Evolutionary conservation across 768 basidiomycete species (phyloP).

Genomic region (Kwoniella newhampshirensis): DNA sequence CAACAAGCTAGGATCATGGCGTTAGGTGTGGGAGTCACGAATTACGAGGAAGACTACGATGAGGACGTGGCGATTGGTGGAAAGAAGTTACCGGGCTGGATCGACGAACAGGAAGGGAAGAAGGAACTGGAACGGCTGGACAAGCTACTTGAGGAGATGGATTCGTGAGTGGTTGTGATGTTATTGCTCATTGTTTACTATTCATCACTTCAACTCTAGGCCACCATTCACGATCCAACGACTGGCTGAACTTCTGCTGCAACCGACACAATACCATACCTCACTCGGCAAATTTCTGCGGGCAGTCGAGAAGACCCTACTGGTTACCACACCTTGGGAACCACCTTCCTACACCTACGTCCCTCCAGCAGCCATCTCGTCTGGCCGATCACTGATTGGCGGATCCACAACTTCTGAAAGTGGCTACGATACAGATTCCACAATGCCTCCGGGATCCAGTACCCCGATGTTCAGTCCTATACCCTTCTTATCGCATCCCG

Average conservation of each 20-base stretch:
- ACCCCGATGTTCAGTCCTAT: conserved; percentile 54
- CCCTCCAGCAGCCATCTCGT: conserved; percentile 7
- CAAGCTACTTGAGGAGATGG: conserved; percentile 44
- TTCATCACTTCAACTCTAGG: conserved; percentile 13
- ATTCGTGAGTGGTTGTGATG: conserved; percentile 30
- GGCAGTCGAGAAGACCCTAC: conserved; percentile 50
- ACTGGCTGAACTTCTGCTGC: conserved; percentile 45
- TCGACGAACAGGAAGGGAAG: conserved; percentile 45
- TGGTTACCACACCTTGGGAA: conserved; percentile 50
- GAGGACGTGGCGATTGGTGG: conserved; percentile 53
- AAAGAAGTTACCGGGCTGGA: conserved; percentile 41
- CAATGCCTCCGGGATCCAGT: conserved; percentile 34
- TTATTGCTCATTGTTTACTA: not conserved
- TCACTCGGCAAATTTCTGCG: conserved; percentile 53
- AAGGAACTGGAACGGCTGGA: conserved; percentile 39
- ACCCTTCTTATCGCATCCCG: conserved; percentile 45
- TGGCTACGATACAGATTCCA: conserved; percentile 25
- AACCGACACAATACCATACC: conserved; percentile 39
- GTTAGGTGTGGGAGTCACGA: conserved; percentile 4
- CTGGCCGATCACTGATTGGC: too few relatives aligned
- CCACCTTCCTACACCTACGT: conserved; percentile 31
- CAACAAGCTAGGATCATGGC: conserved; percentile 6
- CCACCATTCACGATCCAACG: conserved; percentile 55
- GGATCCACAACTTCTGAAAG: conserved; percentile 13
- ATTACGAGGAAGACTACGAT: conserved; percentile 41